phyloP scores from a whole-genome alignment of 257 asterid species.

The Nicotiana noctiflora region DNA sequence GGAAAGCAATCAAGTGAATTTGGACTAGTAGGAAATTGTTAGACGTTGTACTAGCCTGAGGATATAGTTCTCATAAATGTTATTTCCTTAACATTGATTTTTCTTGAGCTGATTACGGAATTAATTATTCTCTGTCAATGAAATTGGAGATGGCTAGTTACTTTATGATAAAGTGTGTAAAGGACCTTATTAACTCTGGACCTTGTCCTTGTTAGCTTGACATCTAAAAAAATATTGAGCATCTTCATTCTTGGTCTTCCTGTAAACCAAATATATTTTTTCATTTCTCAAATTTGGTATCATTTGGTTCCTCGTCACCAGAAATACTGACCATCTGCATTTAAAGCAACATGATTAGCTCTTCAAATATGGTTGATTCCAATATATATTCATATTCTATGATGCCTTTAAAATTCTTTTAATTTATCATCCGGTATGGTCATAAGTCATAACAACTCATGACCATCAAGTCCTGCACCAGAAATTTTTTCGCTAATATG shows the following conservation, averaged over 20 bases:
- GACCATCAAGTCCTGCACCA: background rate
- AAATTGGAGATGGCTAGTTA: background rate
- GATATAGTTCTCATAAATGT: background rate
- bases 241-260: background rate
- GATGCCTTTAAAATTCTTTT: background rate
- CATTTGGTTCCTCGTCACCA: background rate
- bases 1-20: background rate
- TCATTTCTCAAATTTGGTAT: background rate
- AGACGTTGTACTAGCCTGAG: background rate
- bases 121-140: background rate
- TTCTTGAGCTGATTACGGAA: background rate
- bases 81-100: background rate
- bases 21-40: background rate
- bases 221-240: background rate
- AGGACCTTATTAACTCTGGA: background rate
- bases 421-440: background rate
- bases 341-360: background rate
- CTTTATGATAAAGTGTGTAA: background rate
- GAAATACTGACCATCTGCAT: background rate
- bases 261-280: background rate
- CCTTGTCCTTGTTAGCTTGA: slow-evolving; percentile 2
- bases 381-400: background rate
- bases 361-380: background rate
- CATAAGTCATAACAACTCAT: background rate
- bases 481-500: background rate